A percentile compares a stretch with the other conserved stretches of the same genome.
phyloP scores from a whole-genome alignment of 140 eudicot genomes.

The Oenanthe javanica region DNA sequence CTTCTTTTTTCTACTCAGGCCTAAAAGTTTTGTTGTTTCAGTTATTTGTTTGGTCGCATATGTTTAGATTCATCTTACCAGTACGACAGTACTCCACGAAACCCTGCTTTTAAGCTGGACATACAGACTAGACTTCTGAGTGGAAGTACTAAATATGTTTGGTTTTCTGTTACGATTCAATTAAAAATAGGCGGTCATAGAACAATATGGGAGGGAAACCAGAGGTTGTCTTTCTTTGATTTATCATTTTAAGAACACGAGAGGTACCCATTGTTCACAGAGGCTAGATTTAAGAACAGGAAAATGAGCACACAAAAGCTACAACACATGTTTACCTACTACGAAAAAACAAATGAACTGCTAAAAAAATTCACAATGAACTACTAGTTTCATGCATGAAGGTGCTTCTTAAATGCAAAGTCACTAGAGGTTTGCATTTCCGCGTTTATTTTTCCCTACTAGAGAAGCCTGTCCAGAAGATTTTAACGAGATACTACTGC shows the following conservation, averaged over 20 bases:
- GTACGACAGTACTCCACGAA: too few relatives aligned
- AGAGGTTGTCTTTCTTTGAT: neutral
- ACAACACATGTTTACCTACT: neutral
- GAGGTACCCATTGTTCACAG: neutral
- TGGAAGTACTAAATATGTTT: neutral
- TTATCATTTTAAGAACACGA: neutral
- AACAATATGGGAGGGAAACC: neutral
- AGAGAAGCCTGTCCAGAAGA: neutral
- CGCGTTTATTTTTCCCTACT: neutral
- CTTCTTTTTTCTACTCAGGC: neutral
- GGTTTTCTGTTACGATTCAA: neutral
- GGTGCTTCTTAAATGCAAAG: neutral
- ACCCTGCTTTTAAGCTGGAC: neutral
- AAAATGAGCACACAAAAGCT: neutral
- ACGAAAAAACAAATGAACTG: neutral
- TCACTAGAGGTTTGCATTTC: neutral
- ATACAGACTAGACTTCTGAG: neutral
- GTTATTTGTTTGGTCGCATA: neutral
- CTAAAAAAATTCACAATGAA: neutral
- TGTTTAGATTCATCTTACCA: too few relatives aligned
- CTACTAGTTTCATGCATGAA: neutral
- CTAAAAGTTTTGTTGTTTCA: neutral
- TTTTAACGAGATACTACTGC: conserved; percentile 1
- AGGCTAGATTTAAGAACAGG: neutral
- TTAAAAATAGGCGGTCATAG: neutral